Conservation (phyloP, 805 yeast genomes). For the Teunomyces cretensis region DNA sequence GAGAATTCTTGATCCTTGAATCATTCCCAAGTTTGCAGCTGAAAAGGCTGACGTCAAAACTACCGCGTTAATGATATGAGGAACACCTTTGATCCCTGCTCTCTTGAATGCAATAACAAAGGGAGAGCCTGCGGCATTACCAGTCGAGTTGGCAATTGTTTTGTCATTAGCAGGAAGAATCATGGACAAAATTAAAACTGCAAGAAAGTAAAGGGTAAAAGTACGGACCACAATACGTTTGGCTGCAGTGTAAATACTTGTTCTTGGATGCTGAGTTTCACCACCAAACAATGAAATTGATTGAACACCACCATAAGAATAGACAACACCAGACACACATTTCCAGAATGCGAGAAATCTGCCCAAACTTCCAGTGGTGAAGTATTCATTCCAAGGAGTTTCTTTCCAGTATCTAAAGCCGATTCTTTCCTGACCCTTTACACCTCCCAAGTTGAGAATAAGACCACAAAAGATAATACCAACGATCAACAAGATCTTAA, state of each 20-base stretch:
- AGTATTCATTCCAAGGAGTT: constrained; percentile 30
- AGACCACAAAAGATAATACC: constrained; percentile 20
- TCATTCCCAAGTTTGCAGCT: constrained; percentile 31
- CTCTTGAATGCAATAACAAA: constrained; percentile 39
- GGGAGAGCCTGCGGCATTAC: constrained; percentile 36
- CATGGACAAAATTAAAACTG: constrained; percentile 30
- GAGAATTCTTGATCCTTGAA: constrained; percentile 30
- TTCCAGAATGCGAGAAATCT: constrained; percentile 29
- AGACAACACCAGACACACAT: constrained; percentile 38
- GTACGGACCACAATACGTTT: constrained; percentile 30
- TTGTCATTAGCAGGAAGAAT: constrained; percentile 23
- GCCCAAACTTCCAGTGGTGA: constrained; percentile 13
- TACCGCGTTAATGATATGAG: constrained; percentile 37
- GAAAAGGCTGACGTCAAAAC: constrained; percentile 41
- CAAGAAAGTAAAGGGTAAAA: constrained; percentile 28
- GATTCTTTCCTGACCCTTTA: constrained; percentile 12
- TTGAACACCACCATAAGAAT: constrained; percentile 34
- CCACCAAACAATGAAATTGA: constrained; percentile 24
- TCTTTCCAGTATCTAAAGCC: constrained; percentile 43
- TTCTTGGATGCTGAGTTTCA: constrained; percentile 34
- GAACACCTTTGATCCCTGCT: constrained; percentile 33
- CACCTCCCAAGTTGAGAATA: constrained; percentile 16
- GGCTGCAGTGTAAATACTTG: constrained; percentile 28
- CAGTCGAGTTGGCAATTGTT: constrained; percentile 22
- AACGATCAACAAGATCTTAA: constrained; percentile 22